A percentile compares a stretch with the other conserved stretches of the same genome.
Conservation (phyloP, 1,284 basidiomycete species). For the Ganoderma lucidum region DNA sequence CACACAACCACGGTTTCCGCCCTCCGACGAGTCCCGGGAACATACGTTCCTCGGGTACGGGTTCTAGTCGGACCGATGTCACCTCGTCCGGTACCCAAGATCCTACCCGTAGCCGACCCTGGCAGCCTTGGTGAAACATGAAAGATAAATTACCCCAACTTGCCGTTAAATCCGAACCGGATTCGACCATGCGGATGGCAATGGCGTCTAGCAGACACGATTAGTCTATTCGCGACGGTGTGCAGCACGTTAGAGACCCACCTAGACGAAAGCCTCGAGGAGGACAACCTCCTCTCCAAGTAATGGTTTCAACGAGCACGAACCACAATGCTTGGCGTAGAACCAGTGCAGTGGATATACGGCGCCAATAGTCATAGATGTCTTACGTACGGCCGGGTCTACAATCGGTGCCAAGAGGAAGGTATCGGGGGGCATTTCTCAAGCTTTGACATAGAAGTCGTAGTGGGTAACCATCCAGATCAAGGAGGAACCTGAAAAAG, state of each 20-base stretch:
- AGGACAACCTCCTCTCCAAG: neutral
- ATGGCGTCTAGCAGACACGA: neutral
- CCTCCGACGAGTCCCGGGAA: neutral
- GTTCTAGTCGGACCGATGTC: neutral
- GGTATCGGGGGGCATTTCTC: slow-evolving; percentile 22
- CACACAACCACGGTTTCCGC: neutral
- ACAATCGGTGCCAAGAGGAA: neutral
- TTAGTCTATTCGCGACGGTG: neutral
- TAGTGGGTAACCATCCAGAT: slow-evolving; percentile 87
- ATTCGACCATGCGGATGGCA: neutral
- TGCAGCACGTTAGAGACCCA: neutral
- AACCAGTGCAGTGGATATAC: neutral
- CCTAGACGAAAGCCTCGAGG: neutral
- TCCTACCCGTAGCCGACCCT: neutral
- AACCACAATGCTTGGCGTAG: neutral
- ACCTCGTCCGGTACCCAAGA: neutral
- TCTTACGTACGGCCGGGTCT: neutral
- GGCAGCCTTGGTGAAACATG: no score
- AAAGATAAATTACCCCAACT: no score
- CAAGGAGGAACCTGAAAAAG: slow-evolving; percentile 65
- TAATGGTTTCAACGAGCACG: neutral
- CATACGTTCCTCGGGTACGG: neutral
- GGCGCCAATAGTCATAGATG: neutral
- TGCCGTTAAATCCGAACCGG: no score
- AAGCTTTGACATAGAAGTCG: slow-evolving; percentile 66